phyloP scores from a whole-genome alignment of 2,329 filamentous ascomycete genomes.

The Fusarium sororula region DNA sequence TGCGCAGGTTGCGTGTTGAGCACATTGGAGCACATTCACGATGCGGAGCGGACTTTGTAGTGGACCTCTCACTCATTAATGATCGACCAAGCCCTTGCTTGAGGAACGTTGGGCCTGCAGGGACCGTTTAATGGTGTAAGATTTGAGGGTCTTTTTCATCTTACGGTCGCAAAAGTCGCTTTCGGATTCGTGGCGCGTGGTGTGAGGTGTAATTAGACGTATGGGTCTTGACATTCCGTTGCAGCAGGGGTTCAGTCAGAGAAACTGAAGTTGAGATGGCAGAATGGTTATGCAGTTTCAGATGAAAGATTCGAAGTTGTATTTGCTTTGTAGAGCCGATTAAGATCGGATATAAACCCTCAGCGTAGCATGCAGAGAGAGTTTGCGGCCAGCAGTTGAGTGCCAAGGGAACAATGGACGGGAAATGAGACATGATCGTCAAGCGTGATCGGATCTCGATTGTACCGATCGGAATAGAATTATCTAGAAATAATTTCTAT shows the following conservation, averaged over 20 bases:
- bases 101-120: not conserved
- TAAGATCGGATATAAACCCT: not conserved
- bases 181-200: constrained; percentile 22
- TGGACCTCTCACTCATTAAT: not conserved
- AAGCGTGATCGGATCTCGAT: constrained; percentile 36
- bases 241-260: not conserved
- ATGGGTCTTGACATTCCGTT: not conserved
- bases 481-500: not conserved
- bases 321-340: not conserved
- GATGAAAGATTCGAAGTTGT: not conserved
- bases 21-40: not conserved
- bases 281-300: not conserved
- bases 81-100: constrained; percentile 13
- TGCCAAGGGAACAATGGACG: not conserved
- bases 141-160: constrained; percentile 28
- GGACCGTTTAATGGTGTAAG: constrained; percentile 3
- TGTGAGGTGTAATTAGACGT: constrained; percentile 16
- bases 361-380: not conserved
- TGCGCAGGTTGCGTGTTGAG: not conserved
- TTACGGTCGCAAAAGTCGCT: constrained; percentile 9
- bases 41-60: constrained; percentile 26
- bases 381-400: not conserved
- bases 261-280: not conserved
- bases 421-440: constrained; percentile 1
- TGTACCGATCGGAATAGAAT: constrained; percentile 17